Evolutionary conservation across 1,284 basidiomycete genomes (phyloP).

Genomic region (Moesziomyces sp.): DNA sequence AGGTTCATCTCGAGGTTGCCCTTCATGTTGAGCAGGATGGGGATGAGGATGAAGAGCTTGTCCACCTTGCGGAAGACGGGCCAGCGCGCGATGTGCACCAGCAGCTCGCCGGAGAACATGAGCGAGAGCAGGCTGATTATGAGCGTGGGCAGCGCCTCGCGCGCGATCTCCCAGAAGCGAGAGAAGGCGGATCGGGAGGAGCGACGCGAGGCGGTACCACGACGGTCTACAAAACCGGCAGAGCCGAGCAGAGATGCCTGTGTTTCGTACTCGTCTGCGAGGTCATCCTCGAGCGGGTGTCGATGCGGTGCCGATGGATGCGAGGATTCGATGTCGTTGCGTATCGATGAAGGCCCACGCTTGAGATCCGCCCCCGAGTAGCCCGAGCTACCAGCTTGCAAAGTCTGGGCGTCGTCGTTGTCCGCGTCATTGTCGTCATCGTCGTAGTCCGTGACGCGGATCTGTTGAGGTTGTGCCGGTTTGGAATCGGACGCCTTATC

Average conservation of each 20-base stretch:
- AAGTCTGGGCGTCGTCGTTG: slow-evolving; percentile 24
- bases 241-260: slow-evolving; percentile 36
- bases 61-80: slow-evolving; percentile 84
- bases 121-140: slow-evolving; percentile 71
- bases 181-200: slow-evolving; percentile 32
- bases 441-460: slow-evolving; percentile 18
- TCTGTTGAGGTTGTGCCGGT: slow-evolving; percentile 9
- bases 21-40: slow-evolving; percentile 93
- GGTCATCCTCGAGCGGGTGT: slow-evolving; percentile 4
- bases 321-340: slow-evolving; percentile 18
- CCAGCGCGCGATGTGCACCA: slow-evolving; percentile 88
- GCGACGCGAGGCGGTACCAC: slow-evolving; percentile 36
- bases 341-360: slow-evolving; percentile 1
- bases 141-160: slow-evolving; percentile 70
- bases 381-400: slow-evolving; percentile 20
- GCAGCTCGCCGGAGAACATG: slow-evolving; percentile 86
- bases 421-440: slow-evolving; percentile 13
- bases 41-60: slow-evolving; percentile 96
- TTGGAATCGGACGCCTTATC: slow-evolving; percentile 8
- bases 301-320: slow-evolving; percentile 7
- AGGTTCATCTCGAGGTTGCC: slow-evolving; percentile 95
- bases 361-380: slow-evolving; percentile 24
- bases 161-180: slow-evolving; percentile 53
- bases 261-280: slow-evolving; percentile 42
- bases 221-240: slow-evolving; percentile 43